Base-by-base conservation (phyloP, 257 asterid genomes). In the Ilex aquifolium region DNA sequence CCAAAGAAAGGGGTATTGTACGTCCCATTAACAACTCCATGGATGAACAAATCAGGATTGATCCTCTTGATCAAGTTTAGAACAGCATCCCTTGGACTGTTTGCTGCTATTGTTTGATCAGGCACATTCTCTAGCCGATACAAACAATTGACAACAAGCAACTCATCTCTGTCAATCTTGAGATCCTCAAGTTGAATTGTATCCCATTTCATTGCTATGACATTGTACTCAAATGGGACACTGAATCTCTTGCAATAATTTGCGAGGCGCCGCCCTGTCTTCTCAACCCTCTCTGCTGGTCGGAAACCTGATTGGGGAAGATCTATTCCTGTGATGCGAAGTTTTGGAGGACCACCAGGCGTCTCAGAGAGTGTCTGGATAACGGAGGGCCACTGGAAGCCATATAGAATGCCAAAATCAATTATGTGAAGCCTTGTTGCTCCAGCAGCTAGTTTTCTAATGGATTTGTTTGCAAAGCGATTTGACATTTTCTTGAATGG, bases 371-470 rank as follows among this genome's bases (percentile, higher is more conserved):
- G 31, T 8, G 84, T 83, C 16, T 87, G 91, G 59, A 87, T 82
- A 5, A 87, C 63, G 51, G 92, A 84, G 2, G 95, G 95, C 95
- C 95, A 87, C 17, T 87, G 95, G 16, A 84, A 87, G 7, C 95
- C 95, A 40, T 87, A 76, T 13, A 76, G 15, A 55, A 87, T 82
- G 1, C 95, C 95, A 5, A 87, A 84, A 67, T 87, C 95, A 15
- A 87, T 77, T 6, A 87, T 80, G 72, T 87, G 95, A 44, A 87
- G 53, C 44, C 40, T 75, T 0, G 60, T 2, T 2, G 85, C 85
- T 7, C 72, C 71, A 7, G 32, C 61, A 0, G 78, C n/a, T 31
- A 7, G 6, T 13, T 30, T 80, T 5, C 54, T 84, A 0, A 87
- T 87, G 2, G 86, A 66, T 68, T 80, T 84, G 72, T 84, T 82